A percentile compares a stretch with the other conserved stretches of the same genome.
Conservation (phyloP, 768 basidiomycete species). For the Porpolomopsis calyptriformis region DNA sequence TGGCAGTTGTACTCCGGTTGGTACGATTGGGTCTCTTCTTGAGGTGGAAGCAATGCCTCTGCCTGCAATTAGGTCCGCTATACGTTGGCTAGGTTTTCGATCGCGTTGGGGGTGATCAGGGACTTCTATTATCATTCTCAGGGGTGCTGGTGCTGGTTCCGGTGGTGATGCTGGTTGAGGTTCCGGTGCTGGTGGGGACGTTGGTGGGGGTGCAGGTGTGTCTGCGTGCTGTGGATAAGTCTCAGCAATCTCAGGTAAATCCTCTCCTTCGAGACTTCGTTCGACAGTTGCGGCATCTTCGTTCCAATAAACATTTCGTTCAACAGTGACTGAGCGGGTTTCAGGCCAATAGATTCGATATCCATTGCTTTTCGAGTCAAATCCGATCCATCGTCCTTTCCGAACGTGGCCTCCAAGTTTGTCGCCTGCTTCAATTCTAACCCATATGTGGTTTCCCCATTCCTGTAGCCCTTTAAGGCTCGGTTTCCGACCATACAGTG, state of each 20-base stretch:
- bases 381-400: not conserved
- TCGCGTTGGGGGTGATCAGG: too few species aligned
- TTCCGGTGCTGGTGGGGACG: not conserved
- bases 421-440: not conserved
- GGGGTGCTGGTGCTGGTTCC: too few species aligned
- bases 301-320: not conserved
- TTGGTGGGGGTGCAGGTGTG: not conserved
- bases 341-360: not conserved
- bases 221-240: not conserved
- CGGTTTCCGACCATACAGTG: conserved; percentile 12
- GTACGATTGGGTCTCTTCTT: too few species aligned
- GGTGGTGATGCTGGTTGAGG: too few species aligned
- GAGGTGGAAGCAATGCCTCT: too few species aligned
- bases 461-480: not conserved
- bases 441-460: not conserved
- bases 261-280: not conserved
- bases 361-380: not conserved
- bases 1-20: too few species aligned
- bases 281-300: too few species aligned
- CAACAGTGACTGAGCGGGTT: not conserved
- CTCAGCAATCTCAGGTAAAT: not conserved
- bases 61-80: too few species aligned
- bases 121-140: too few species aligned
- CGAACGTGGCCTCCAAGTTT: not conserved
- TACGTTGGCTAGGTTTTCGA: too few species aligned